These are phyloP conservation scores for Penicillium sp. DNA, from an alignment of 2,329 filamentous ascomycete species.

Conservation along the genomic window DNA sequence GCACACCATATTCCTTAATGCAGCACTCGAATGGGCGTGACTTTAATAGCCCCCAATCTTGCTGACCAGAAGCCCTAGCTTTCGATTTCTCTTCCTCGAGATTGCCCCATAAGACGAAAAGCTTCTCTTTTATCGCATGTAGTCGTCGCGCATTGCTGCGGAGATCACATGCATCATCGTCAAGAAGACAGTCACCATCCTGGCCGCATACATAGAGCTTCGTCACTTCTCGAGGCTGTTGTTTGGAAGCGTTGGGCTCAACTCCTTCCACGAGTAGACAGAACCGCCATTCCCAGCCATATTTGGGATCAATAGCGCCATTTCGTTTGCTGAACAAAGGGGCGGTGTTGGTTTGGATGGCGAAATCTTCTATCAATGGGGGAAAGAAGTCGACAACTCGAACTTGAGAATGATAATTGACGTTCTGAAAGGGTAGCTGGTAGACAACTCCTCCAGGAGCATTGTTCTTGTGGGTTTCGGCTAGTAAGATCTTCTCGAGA, in stretches of 20 bases:
- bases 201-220: conserved; percentile 67
- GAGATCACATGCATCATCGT: conserved; percentile 58
- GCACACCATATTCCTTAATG: conserved; percentile 68
- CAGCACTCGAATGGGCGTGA: conserved; percentile 69
- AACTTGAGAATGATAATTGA: conserved; percentile 66
- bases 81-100: conserved; percentile 66
- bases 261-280: conserved; percentile 71
- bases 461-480: conserved; percentile 47
- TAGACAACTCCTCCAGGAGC: conserved; percentile 48
- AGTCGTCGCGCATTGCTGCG: conserved; percentile 53
- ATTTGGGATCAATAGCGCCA: not conserved
- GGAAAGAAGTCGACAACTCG: conserved; percentile 84
- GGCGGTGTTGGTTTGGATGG: conserved; percentile 53
- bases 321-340: conserved; percentile 31
- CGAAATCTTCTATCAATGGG: conserved; percentile 67
- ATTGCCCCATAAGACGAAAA: conserved; percentile 83
- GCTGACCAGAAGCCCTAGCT: conserved; percentile 23
- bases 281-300: conserved; percentile 79
- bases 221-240: conserved; percentile 50
- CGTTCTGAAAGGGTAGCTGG: conserved; percentile 69
- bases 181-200: conserved; percentile 57
- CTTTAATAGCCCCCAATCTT: conserved; percentile 16
- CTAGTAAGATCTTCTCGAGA: conserved; percentile 52
- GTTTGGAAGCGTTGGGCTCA: conserved; percentile 43
- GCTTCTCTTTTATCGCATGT: conserved; percentile 60